phyloP scores from a whole-genome alignment of 2,329 filamentous ascomycete species.

The Septoria linicola region DNA sequence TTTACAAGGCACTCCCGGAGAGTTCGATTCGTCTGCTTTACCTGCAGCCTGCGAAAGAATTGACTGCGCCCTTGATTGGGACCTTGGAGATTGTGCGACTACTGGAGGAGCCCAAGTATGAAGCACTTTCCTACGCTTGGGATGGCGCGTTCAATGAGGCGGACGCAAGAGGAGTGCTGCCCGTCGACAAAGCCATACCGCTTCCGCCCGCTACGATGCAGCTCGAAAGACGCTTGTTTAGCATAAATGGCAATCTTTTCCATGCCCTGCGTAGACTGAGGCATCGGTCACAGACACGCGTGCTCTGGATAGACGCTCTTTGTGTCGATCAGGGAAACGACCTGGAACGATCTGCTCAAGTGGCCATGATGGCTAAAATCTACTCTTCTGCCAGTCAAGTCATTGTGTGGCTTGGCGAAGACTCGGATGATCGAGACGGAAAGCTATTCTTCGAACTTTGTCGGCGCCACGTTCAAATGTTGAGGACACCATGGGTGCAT shows the following conservation, averaged over 20 bases:
- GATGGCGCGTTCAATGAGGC: not conserved
- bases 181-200: not conserved
- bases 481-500: too few relatives aligned
- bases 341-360: not conserved
- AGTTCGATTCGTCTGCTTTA: not conserved
- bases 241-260: not conserved
- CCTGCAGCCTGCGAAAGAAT: not conserved
- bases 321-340: not conserved
- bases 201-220: not conserved
- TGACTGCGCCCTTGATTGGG: not conserved
- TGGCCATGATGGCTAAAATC: not conserved
- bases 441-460: too few relatives aligned
- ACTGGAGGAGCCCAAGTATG: not conserved
- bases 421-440: too few relatives aligned
- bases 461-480: too few relatives aligned
- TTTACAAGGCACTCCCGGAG: not conserved
- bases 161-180: not conserved
- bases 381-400: not conserved
- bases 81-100: not conserved
- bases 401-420: not conserved
- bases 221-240: not conserved
- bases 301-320: not conserved
- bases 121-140: conserved; percentile 3
- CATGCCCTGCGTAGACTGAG: not conserved
- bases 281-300: not conserved